Percentiles rank a stretch among this genome's conserved stretches.
Evolutionary conservation across 2,329 filamentous ascomycete species (phyloP).

Genomic region (Hymenoscyphus linearis): DNA sequence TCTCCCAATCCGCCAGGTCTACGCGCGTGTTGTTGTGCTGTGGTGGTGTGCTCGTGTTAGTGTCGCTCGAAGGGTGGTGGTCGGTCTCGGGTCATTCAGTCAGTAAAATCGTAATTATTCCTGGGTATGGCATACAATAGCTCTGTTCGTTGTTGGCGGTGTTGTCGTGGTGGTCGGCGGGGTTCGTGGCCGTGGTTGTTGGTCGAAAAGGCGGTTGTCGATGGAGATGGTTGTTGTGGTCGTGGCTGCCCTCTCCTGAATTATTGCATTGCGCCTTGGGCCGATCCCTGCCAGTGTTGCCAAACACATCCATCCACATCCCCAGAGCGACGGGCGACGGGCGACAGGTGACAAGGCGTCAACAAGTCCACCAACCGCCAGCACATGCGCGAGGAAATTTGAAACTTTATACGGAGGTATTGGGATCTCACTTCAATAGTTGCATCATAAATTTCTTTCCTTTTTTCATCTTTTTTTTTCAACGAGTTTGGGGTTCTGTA

Average conservation of each 20-base stretch:
- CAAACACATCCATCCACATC: not conserved
- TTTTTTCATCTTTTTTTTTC: too few relatives aligned
- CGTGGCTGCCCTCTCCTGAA: conserved; percentile 12
- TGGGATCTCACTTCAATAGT: too few relatives aligned
- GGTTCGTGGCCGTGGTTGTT: not conserved
- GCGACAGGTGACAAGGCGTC: too few relatives aligned
- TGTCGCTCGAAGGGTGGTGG: not conserved
- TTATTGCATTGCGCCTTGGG: not conserved
- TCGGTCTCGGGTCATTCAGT: conserved; percentile 1
- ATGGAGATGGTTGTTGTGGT: conserved; percentile 1
- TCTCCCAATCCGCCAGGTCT: conserved; percentile 10
- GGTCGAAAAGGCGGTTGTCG: not conserved
- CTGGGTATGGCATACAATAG: conserved; percentile 7
- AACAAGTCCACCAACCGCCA: not conserved
- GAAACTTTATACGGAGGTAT: too few relatives aligned
- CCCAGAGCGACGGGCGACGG: not conserved
- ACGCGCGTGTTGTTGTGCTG: conserved; percentile 10
- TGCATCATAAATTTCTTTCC: too few relatives aligned
- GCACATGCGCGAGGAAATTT: too few relatives aligned
- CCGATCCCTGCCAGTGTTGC: not conserved
- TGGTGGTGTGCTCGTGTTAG: conserved; percentile 6
- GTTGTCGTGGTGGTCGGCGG: conserved; percentile 1
- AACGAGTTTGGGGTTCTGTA: too few relatives aligned
- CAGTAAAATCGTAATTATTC: conserved; percentile 3
- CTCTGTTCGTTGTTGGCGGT: conserved; percentile 5